phyloP scores from a whole-genome alignment of 2,329 filamentous ascomycete species.

The Sodiomyces alkalinus region DNA sequence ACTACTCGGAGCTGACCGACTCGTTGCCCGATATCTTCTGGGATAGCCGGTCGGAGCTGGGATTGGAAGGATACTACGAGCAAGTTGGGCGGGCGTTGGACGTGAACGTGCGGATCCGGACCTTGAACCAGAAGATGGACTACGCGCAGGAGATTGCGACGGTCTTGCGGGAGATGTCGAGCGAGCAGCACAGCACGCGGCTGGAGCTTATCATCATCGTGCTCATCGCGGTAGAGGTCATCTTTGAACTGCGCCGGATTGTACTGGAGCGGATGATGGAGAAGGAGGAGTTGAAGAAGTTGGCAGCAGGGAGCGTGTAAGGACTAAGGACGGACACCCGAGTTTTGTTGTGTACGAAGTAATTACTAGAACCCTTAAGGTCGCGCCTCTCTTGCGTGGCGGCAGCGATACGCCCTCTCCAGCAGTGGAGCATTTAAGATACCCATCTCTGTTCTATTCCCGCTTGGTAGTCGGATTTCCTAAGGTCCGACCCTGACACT shows the following conservation, averaged over 20 bases:
- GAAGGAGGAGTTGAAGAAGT: slow-evolving; percentile 14
- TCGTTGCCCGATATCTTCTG: slow-evolving; percentile 92
- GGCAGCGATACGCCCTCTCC: too few species aligned
- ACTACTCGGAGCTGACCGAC: slow-evolving; percentile 94
- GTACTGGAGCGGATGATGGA: slow-evolving; percentile 44
- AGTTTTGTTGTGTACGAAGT: slow-evolving; percentile 3
- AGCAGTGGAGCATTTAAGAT: too few species aligned
- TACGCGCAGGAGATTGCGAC: slow-evolving; percentile 92
- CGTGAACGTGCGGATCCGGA: slow-evolving; percentile 78
- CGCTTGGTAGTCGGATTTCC: not conserved
- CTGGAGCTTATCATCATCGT: slow-evolving; percentile 94
- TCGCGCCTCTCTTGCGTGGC: too few species aligned
- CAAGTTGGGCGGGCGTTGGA: slow-evolving; percentile 82
- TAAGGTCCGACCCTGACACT: too few species aligned
- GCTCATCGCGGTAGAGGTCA: slow-evolving; percentile 82
- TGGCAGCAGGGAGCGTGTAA: too few species aligned
- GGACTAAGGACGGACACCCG: too few species aligned
- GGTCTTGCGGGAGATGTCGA: slow-evolving; percentile 74
- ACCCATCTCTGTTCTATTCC: slow-evolving; percentile 2
- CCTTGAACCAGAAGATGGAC: slow-evolving; percentile 93
- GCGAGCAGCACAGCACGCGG: slow-evolving; percentile 75
- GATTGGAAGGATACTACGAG: slow-evolving; percentile 88
- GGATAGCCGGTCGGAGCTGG: slow-evolving; percentile 79
- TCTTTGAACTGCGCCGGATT: slow-evolving; percentile 66
- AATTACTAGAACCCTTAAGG: not conserved